phyloP scores from a whole-genome alignment of 495 filamentous ascomycete species.

The Aspergillus cavernicola region DNA sequence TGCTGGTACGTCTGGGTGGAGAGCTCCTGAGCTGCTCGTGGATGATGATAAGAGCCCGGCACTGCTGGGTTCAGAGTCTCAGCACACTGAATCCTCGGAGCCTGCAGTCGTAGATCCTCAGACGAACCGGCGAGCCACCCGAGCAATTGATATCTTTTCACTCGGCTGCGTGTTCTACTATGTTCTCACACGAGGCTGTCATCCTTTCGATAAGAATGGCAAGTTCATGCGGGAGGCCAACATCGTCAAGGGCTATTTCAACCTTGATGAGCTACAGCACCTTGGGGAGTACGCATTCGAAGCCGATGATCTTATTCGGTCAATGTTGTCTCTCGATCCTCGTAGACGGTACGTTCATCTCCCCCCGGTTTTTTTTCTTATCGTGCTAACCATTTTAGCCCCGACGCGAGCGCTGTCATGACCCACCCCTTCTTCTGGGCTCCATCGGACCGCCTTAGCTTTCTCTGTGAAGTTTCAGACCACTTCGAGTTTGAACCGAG shows the following conservation, averaged over 20 bases:
- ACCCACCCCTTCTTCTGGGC: conserved; percentile 97
- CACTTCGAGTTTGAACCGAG: conserved; percentile 89
- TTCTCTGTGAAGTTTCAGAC: conserved; percentile 90
- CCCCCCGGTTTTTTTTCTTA: conserved; percentile 2
- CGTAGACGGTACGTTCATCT: conserved; percentile 56
- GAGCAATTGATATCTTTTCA: conserved; percentile 95
- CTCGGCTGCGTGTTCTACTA: conserved; percentile 96
- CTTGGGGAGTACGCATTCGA: conserved; percentile 81
- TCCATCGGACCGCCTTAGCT: conserved; percentile 77
- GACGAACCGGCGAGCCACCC: conserved; percentile 78
- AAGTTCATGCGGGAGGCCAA: conserved; percentile 95
- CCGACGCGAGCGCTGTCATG: conserved; percentile 72
- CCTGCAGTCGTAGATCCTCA: conserved; percentile 58
- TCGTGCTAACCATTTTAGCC: conserved; percentile 26
- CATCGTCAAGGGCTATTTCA: conserved; percentile 81
- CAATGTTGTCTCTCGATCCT: conserved; percentile 75
- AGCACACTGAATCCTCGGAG: conserved; percentile 52
- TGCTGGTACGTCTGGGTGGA: conserved; percentile 92
- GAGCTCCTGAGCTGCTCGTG: conserved; percentile 86
- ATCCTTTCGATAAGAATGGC: conserved; percentile 91
- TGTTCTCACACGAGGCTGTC: conserved; percentile 82
- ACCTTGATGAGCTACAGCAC: conserved; percentile 64
- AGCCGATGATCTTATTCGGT: conserved; percentile 76
- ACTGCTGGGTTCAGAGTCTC: conserved; percentile 31
- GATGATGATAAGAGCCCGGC: conserved; percentile 59